Conservation (phyloP, 768 basidiomycete species). For the Infundibulicybe gibba region DNA sequence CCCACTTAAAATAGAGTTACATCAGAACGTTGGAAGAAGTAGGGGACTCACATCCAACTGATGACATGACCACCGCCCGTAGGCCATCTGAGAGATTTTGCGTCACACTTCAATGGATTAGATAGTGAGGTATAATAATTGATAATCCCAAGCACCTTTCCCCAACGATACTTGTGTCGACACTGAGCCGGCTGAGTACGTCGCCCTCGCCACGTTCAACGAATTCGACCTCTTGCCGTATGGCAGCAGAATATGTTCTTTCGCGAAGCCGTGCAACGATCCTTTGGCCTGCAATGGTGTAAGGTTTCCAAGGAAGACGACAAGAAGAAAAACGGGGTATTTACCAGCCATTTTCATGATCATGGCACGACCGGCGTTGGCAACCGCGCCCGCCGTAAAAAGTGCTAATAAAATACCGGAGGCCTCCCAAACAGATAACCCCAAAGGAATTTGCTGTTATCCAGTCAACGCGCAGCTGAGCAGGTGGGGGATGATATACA, state of each 20-base stretch:
- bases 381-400: conserved; percentile 84
- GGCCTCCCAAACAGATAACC: conserved; percentile 76
- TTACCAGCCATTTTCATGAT: conserved; percentile 84
- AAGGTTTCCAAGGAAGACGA: neutral
- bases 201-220: conserved; percentile 93
- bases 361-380: conserved; percentile 80
- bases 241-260: conserved; percentile 76
- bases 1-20: conserved; percentile 50
- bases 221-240: conserved; percentile 89
- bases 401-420: conserved; percentile 67
- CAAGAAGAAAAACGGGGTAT: conserved; percentile 11
- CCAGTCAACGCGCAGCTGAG: no score
- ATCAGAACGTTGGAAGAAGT: neutral
- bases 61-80: conserved; percentile 86
- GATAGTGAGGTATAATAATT: neutral
- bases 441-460: conserved; percentile 70
- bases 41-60: conserved; percentile 78
- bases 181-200: conserved; percentile 85
- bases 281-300: conserved; percentile 55
- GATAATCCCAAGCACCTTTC: conserved; percentile 60
- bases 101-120: conserved; percentile 47
- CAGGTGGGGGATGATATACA: conserved; percentile 19
- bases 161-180: conserved; percentile 91
- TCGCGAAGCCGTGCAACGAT: conserved; percentile 88
- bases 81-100: conserved; percentile 79